Evolutionary conservation across 2,329 filamentous ascomycete genomes (phyloP), one percentile per base, ranked within the genome.

Genomic region (Claviceps cyperi): DNA sequence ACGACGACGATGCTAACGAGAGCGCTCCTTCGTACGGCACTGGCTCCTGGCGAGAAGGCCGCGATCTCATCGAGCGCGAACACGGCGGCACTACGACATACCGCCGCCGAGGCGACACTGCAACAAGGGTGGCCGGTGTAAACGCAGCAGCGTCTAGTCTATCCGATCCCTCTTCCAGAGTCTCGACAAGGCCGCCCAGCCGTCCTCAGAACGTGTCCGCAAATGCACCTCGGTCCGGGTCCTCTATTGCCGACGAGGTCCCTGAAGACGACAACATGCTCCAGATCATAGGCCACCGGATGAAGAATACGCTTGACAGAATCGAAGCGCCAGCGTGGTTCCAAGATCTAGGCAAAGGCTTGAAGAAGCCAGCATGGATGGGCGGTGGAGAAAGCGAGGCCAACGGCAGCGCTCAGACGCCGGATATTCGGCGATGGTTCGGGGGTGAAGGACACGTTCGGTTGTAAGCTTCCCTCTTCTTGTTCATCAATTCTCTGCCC

Each of bases 241-340:
- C 39, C 11, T 43, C 52, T 2, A 24, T 48, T 9, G 38, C 47
- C 24, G 64, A 75, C 19, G 75, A 78, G 0, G 75, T 76, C 7
- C 76, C 78, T 1, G 83, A 86, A 35, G 81, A 89, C 14, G 86
- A 88, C 50, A 87, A 83, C 56, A 87, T 95, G 64, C 89, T 97
- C 60, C 78, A 86, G 56, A 83, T 84, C 36, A 80, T 97, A 53
- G 81, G 86, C 0, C 86, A 94, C 61, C 77, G 91, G 37, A 82
- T 98, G 58, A 86, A 83, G 66, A 98, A 98, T 61, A 97, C 92
- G 0, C 80, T 97, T 48, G 91, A 97, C 53, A 84, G 81, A 0
- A 76, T 88, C 2, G 84, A 89, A 48, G 76, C 83, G 32, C 91
- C 92, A 0, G 81, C 81, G 55, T 97, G 90, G 89, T 70, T 95